phyloP scores from a whole-genome alignment of 1,284 basidiomycete species.

The Golubevia sp. region DNA sequence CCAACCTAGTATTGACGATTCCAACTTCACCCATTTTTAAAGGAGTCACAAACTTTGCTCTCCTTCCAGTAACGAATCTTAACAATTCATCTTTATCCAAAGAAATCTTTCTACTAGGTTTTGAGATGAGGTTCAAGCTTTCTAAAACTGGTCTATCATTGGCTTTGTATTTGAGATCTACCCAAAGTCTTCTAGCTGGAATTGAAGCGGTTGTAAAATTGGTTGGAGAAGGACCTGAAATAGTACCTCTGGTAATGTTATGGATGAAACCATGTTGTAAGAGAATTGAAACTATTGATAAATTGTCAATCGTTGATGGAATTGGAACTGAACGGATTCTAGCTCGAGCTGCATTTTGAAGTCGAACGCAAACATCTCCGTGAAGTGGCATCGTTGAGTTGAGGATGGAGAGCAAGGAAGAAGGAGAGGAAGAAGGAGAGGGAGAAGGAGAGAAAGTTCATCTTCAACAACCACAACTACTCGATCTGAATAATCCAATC shows the following conservation, averaged over 20 bases:
- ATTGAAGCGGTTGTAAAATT: slow-evolving; percentile 67
- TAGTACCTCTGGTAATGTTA: slow-evolving; percentile 77
- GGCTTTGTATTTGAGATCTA: slow-evolving; percentile 79
- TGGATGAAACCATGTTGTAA: slow-evolving; percentile 83
- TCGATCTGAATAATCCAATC: too few species aligned
- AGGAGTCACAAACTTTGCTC: slow-evolving; percentile 70
- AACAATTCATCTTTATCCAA: slow-evolving; percentile 75
- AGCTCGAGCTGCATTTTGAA: slow-evolving; percentile 86
- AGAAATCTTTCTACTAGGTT: slow-evolving; percentile 74
- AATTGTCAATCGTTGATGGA: slow-evolving; percentile 78
- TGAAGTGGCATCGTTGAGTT: slow-evolving; percentile 65
- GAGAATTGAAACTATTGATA: slow-evolving; percentile 80
- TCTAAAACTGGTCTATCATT: slow-evolving; percentile 79
- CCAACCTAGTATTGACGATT: slow-evolving; percentile 72
- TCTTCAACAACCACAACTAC: too few species aligned
- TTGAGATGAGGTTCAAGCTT: slow-evolving; percentile 74
- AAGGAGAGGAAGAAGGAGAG: slow-evolving; percentile 6
- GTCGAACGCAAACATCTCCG: slow-evolving; percentile 75
- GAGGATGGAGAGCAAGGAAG: slow-evolving; percentile 66
- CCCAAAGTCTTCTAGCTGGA: slow-evolving; percentile 70
- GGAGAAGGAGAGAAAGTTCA: too few species aligned
- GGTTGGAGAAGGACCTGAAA: slow-evolving; percentile 69
- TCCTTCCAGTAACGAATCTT: slow-evolving; percentile 68
- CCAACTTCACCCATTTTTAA: slow-evolving; percentile 84
- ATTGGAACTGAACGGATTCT: slow-evolving; percentile 76